Evolutionary conservation across 352 stramenopile species (phyloP), one percentile per base, ranked within the genome.

Genomic region (Globisporangium ultimum): DNA sequence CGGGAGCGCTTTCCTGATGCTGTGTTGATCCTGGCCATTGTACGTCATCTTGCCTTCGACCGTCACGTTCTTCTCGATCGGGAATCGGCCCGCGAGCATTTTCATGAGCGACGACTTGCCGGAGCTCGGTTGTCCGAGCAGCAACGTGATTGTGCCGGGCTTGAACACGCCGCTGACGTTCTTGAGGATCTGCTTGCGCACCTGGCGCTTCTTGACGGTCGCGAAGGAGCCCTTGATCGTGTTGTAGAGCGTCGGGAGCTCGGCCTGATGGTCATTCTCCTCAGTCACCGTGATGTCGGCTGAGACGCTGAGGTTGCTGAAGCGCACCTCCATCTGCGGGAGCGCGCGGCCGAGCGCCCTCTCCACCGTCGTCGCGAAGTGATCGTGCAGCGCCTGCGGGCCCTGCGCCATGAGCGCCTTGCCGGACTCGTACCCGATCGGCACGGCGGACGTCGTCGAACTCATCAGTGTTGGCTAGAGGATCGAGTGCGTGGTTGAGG

Each of bases 31-130:
- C 34, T 50, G 42, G 34, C 67, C 67, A 36, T 76, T 78, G 70
- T 76, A 78, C 34, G 64, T 63, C 46, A 76, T 60, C 0, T 61
- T 46, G 17, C 67, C 67, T 0, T 66, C 43, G 24, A 78, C n/a
- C 2, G 50, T 55, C n/a, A 73, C 57, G 46, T 42, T 49, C 53
- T 66, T 68, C 28, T 46, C 32, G 2, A 62, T 9, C 12, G 61
- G 64, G 58, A 78, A 72, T 1, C 68, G 66, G 5, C 71, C 71
- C 41, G 64, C 62, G n/a, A 79, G 60, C 5, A 66, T 50, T 50
- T 79, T 74, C 51, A 79, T 59, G 18, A 79, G 52, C 17, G 64
- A 58, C 21, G 67, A 74, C 57, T 78, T 77, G 52, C 69, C 69
- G 14, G 66, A 68, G n/a, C 68, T 65, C 0, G 69, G 65, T 18